These are phyloP conservation scores for Erysiphe pulchra DNA, from an alignment of 2,329 filamentous ascomycete genomes.

Conservation along the genomic window DNA sequence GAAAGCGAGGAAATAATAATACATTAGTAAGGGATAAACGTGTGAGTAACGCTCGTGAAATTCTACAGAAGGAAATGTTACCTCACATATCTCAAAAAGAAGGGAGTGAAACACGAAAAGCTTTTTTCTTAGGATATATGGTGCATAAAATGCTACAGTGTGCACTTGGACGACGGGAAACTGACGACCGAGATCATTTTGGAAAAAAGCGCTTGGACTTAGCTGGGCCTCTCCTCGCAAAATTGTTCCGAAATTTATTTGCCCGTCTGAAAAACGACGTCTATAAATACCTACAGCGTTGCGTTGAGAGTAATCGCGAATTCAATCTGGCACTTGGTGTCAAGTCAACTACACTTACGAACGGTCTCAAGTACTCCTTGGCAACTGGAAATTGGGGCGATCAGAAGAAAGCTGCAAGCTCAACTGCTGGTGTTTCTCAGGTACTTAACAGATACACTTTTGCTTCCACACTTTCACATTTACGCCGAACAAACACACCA, in stretches of 20 bases:
- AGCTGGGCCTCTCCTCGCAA: conserved; percentile 82
- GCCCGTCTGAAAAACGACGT: conserved; percentile 78
- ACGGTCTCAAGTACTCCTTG: conserved; percentile 85
- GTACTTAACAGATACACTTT: conserved; percentile 97
- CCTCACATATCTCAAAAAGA: conserved; percentile 91
- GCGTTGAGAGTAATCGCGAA: conserved; percentile 66
- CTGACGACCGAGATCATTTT: conserved; percentile 95
- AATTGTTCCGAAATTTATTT: conserved; percentile 80
- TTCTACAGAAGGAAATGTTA: conserved; percentile 88
- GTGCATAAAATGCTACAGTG: conserved; percentile 87
- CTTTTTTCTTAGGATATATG: conserved; percentile 98
- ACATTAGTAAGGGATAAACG: conserved; percentile 64
- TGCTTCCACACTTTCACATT: conserved; percentile 83
- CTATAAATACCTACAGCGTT: conserved; percentile 72
- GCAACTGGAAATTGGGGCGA: conserved; percentile 98
- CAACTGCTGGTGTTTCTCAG: conserved; percentile 91
- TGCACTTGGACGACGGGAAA: conserved; percentile 73
- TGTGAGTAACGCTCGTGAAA: conserved; percentile 75
- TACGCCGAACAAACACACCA: conserved; percentile 89
- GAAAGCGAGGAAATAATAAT: conserved; percentile 59
- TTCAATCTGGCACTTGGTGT: conserved; percentile 82
- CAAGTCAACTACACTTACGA: conserved; percentile 74
- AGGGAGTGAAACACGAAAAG: conserved; percentile 84
- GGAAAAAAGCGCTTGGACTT: conserved; percentile 96
- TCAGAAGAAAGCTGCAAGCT: conserved; percentile 90